Conservation (phyloP, 2,329 filamentous ascomycete species). For the Monosporascus sp. region DNA sequence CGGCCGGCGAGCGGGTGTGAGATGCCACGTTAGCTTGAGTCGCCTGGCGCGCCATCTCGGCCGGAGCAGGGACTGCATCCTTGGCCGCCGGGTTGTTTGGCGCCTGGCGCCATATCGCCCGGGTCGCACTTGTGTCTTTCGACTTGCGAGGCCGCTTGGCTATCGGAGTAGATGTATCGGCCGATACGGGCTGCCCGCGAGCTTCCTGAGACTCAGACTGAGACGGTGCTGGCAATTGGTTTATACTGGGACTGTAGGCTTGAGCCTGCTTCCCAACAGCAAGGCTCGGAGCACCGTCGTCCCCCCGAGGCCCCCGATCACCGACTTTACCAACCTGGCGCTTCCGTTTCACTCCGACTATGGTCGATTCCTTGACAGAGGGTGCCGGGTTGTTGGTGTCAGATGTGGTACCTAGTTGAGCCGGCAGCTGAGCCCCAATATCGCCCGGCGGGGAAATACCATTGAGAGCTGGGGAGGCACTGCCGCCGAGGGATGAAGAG, state of each 20-base stretch:
- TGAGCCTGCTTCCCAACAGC: constrained; percentile 11
- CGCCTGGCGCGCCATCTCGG: constrained; percentile 15
- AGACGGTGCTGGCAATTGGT: constrained; percentile 11
- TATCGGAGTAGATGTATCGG: constrained; percentile 11
- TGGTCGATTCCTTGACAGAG: constrained; percentile 25
- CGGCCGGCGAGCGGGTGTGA: constrained; percentile 16
- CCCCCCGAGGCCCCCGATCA: constrained; percentile 4
- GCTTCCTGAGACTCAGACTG: constrained; percentile 13
- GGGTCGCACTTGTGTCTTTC: constrained; percentile 19
- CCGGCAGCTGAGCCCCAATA: constrained; percentile 12
- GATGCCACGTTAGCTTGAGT: constrained; percentile 9
- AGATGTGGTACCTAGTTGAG: constrained; percentile 4
- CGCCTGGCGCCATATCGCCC: constrained; percentile 17
- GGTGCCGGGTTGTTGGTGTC: constrained; percentile 11
- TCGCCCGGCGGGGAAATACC: constrained; percentile 11
- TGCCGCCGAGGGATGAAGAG: constrained; percentile 9
- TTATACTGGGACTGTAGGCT: constrained; percentile 3
- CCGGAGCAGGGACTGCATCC: constrained; percentile 9
- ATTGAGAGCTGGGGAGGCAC: constrained; percentile 10
- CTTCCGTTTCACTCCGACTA: constrained; percentile 28
- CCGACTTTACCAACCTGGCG: constrained; percentile 17
- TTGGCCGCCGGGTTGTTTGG: constrained; percentile 17
- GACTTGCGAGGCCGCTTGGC: constrained; percentile 26
- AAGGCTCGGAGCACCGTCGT: constrained; percentile 7
- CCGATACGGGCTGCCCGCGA: constrained; percentile 15